Evolutionary conservation across 495 filamentous ascomycete species (phyloP).

Genomic region (Arthonia radiata): DNA sequence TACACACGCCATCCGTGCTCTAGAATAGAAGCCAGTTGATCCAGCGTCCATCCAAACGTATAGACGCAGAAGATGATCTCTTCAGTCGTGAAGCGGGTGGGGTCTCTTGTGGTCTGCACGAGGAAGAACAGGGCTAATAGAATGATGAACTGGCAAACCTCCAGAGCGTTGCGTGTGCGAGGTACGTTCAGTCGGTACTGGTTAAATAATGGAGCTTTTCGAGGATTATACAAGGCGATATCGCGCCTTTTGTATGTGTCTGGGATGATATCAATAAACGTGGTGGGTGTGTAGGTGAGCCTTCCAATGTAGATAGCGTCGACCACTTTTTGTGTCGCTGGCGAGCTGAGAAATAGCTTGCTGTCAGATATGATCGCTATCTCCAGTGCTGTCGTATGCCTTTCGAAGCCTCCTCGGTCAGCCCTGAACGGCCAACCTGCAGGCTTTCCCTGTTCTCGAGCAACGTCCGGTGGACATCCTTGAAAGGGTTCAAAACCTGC

Average conservation of each 20-base stretch:
- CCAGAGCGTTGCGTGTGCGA: conserved; percentile 38
- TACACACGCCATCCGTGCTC: conserved; percentile 56
- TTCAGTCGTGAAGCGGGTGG: conserved; percentile 24
- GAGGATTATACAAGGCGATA: conserved; percentile 43
- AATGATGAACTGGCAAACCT: conserved; percentile 38
- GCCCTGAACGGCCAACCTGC: conserved; percentile 21
- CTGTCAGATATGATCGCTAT: conserved; percentile 46
- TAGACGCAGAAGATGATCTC: conserved; percentile 40
- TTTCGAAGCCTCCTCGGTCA: conserved; percentile 23
- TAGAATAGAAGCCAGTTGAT: conserved; percentile 44
- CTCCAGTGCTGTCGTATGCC: conserved; percentile 40
- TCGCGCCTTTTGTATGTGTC: conserved; percentile 50
- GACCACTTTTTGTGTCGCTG: conserved; percentile 44
- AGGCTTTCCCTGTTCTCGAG: conserved; percentile 20
- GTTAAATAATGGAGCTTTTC: conserved; percentile 38
- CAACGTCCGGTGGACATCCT: conserved; percentile 31
- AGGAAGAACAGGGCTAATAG: conserved; percentile 28
- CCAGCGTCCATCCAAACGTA: conserved; percentile 43
- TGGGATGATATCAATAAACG: conserved; percentile 44
- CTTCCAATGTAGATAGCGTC: conserved; percentile 43
- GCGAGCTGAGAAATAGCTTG: conserved; percentile 37
- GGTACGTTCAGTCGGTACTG: conserved; percentile 54
- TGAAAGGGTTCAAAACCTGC: conserved; percentile 52
- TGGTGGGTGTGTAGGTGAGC: conserved; percentile 43
- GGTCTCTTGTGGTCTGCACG: conserved; percentile 34